Conservation (phyloP, 140 eudicot species). For the Senecio squalidus region DNA sequence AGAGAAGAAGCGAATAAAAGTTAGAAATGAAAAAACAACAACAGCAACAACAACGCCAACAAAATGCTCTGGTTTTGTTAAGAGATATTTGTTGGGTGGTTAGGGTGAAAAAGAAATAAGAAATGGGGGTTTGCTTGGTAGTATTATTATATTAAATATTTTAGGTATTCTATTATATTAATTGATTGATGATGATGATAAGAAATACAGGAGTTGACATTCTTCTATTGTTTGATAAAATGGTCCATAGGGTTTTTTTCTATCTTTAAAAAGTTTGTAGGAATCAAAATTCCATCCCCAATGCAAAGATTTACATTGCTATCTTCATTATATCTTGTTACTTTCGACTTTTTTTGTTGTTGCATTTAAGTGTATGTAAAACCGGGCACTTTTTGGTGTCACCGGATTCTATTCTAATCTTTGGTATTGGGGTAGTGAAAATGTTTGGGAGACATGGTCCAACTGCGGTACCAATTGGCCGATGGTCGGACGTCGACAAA, state of each 20-base stretch:
- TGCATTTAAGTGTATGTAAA: no score
- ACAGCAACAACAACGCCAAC: slow-evolving; percentile 11
- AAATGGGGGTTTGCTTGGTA: not conserved
- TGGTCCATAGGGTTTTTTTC: slow-evolving; percentile 13
- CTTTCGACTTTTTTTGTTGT: no score
- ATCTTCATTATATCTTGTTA: not conserved
- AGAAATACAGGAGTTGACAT: slow-evolving; percentile 29
- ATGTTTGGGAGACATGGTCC: no score
- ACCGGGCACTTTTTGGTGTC: no score
- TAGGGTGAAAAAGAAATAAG: slow-evolving; percentile 26
- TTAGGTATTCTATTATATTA: not conserved
- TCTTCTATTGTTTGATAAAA: slow-evolving; percentile 18
- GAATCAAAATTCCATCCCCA: slow-evolving; percentile 26
- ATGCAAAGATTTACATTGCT: slow-evolving; percentile 1
- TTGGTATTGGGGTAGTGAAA: no score
- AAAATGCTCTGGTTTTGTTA: slow-evolving; percentile 25
- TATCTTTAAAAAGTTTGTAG: slow-evolving; percentile 11
- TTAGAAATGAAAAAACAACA: slow-evolving; percentile 21
- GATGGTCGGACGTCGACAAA: no score
- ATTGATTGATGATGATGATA: not conserved
- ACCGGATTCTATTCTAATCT: no score
- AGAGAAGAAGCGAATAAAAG: slow-evolving; percentile 8
- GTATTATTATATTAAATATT: not conserved
- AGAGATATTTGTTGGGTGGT: slow-evolving; percentile 23
- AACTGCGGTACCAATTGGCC: no score